A percentile compares a stretch with the other conserved stretches of the same genome.
Conservation (phyloP, 139 green algal species). For the Micromonas commoda region DNA sequence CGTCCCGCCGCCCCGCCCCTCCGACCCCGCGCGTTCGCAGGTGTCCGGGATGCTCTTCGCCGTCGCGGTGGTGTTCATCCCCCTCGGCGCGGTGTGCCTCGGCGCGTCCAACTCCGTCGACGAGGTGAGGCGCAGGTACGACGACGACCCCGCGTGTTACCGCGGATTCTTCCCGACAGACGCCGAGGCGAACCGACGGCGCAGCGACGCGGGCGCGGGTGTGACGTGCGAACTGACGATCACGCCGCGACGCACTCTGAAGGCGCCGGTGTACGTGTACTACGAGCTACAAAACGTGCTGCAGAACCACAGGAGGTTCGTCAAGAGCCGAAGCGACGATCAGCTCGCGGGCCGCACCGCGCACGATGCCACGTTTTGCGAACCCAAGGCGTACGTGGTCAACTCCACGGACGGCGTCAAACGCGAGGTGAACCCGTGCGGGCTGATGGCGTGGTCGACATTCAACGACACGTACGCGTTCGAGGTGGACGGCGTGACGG, state of each 20-base stretch:
- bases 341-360: constrained; percentile 59
- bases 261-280: constrained; percentile 75
- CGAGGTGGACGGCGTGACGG: neutral
- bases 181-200: neutral
- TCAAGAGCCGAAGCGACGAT: constrained; percentile 63
- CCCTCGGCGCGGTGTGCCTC: constrained; percentile 58
- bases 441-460: constrained; percentile 77
- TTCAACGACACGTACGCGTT: constrained; percentile 81
- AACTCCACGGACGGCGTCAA: too few species aligned
- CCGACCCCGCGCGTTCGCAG: constrained; percentile 25
- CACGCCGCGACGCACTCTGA: constrained; percentile 48
- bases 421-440: constrained; percentile 94
- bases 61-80: constrained; percentile 60
- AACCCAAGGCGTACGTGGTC: too few species aligned
- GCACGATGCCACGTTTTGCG: constrained; percentile 28
- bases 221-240: constrained; percentile 25
- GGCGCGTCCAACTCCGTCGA: constrained; percentile 39
- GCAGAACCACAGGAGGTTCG: constrained; percentile 89
- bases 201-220: constrained; percentile 11
- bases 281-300: constrained; percentile 82
- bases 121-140: constrained; percentile 1
- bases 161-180: constrained; percentile 6
- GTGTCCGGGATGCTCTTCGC: constrained; percentile 60
- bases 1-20: too few species aligned
- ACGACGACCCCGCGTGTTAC: neutral